Percentiles rank a stretch among this genome's conserved stretches.
These are phyloP conservation scores for Aureobasidium melanogenum DNA, from an alignment of 2,329 filamentous ascomycete genomes.

Conservation along the genomic window DNA sequence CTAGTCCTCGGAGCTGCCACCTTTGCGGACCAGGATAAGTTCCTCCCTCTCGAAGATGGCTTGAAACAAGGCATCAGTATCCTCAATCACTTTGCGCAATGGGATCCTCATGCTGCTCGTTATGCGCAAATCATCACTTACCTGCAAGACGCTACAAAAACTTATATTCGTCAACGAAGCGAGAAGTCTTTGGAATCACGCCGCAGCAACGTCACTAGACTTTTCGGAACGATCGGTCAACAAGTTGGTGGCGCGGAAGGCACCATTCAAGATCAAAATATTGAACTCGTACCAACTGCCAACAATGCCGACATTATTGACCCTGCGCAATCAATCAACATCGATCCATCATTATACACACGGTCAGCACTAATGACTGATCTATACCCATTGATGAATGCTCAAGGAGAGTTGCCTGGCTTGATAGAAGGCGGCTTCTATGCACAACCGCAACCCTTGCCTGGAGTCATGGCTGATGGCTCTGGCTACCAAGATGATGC, in stretches of 20 bases:
- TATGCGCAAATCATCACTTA: constrained; percentile 21
- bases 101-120: constrained; percentile 23
- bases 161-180: constrained; percentile 6
- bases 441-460: neutral
- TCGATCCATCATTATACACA: neutral
- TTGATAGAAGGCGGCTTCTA: neutral
- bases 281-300: neutral
- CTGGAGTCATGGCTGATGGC: neutral
- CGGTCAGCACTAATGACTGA: neutral
- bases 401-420: neutral
- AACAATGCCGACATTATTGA: neutral
- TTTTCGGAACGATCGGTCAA: constrained; percentile 6
- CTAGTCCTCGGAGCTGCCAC: constrained; percentile 22
- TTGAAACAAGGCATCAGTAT: constrained; percentile 17
- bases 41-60: constrained; percentile 17
- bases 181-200: neutral
- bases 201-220: neutral
- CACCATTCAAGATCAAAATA: neutral
- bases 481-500: constrained; percentile 3
- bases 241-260: neutral
- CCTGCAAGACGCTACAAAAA: constrained; percentile 10
- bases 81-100: constrained; percentile 21
- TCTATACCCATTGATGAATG: neutral
- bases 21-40: constrained; percentile 19
- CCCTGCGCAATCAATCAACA: neutral